Evolutionary conservation across 2,329 filamentous ascomycete species (phyloP), one percentile per base, ranked within the genome.

Genomic region (Calycina herbarum): DNA sequence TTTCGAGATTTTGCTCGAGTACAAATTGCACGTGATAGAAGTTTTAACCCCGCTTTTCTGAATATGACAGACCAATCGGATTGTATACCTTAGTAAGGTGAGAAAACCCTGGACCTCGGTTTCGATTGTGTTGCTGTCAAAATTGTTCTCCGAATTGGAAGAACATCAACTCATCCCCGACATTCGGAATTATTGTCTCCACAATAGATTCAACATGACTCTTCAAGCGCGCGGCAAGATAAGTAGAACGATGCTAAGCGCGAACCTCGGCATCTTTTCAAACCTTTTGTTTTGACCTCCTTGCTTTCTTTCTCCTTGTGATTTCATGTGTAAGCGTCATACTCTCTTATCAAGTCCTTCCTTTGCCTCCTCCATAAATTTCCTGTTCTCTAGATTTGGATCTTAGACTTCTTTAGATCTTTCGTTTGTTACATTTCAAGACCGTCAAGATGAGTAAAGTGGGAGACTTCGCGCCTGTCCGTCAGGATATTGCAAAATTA

Each of bases 391-490:
- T 71, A 67, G 61, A 71, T 27, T 59, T 24, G 59, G 57, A 13
- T 66, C 54, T 54, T 64, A 38, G 58, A 51, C 31, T 57, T 54
- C 24, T 57, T 54, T 64, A 60, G 48, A 66, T 57, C 20, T 38
- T 33, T 54, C 33, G 58, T 31, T 17, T 40, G 24, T 29, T 29
- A 20, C 27, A 24, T 51, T 59, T 60, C 45, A 57, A 57, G 42
- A 59, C 3, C 24, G n/a, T 64, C 60, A 71, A 48, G 54, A 75
- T 74, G 73, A 72, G 73, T 59, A 64, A 89, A 79, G 85, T 86
- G 74, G 87, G 91, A 51, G 91, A 92, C 79, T 83, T 91, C 70
- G 83, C 83, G 57, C 80, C 82, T 51, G 85, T 88, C 70, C 81
- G 81, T 59, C 80, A 81, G 70, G 84, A 86, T 71, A 83, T 87